Conservation (phyloP, 169 alveolate species). For the Sarcocystis neurona region DNA sequence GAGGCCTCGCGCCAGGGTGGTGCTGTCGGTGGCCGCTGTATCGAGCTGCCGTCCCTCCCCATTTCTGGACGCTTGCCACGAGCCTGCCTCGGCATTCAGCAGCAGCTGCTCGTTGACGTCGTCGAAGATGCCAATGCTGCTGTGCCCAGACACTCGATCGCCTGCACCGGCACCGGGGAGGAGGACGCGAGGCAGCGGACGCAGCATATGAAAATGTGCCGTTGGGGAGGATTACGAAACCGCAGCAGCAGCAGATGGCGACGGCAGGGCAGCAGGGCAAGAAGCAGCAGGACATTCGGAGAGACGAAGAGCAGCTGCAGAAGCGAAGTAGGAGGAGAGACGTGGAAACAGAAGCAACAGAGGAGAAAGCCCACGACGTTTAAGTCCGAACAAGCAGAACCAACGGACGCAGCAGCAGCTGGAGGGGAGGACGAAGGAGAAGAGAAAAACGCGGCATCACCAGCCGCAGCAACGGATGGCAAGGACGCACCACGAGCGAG, state of each 20-base stretch:
- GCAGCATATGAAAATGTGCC: not conserved
- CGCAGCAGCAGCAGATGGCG: not conserved
- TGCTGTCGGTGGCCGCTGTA: not conserved
- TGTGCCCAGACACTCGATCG: not conserved
- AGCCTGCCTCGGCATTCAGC: not conserved
- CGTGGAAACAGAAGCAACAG: too few species aligned
- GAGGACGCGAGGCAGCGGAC: not conserved
- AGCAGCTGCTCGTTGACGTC: not conserved
- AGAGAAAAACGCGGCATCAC: not conserved
- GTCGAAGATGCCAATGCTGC: slow-evolving; percentile 14
- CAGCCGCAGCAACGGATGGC: not conserved
- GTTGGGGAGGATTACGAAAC: too few species aligned
- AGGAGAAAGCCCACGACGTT: too few species aligned
- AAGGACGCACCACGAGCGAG: not conserved
- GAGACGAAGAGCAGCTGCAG: not conserved
- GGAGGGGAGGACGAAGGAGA: not conserved
- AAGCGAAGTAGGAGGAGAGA: not conserved
- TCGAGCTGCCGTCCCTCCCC: not conserved
- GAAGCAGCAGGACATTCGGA: not conserved
- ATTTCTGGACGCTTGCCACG: not conserved
- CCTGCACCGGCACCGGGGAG: not conserved
- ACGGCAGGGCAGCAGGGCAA: not conserved
- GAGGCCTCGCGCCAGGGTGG: slow-evolving; percentile 12
- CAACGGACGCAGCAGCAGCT: too few species aligned
- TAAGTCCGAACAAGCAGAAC: too few species aligned